Base-by-base conservation (phyloP, 208 protist genomes). In the Crithidia acanthocephali region DNA sequence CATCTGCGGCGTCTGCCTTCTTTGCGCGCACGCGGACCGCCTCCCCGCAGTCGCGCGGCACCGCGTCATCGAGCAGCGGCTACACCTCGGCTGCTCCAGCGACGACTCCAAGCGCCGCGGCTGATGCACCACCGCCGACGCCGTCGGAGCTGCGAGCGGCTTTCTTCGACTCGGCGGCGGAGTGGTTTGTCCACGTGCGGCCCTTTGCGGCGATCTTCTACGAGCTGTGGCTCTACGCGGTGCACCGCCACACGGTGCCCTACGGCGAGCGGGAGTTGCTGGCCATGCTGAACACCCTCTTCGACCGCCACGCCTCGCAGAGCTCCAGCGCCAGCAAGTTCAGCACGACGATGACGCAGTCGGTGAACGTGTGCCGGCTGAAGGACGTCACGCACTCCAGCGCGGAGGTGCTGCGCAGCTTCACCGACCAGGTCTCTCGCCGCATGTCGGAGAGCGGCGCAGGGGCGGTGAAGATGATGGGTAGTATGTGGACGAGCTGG, bases 121-220 rank as follows among this genome's bases (percentile, higher is more conserved):
- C 52, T 37, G 15, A 16, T 37, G 28, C 28, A 4, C 18, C 52
- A 8, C 35, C 62, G 16, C 57, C 53, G 11, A 64, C 66, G 13
- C 65, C 64, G 5, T 69, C 71, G 0, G 80, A 81, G 32, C 47
- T 75, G 9, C 64, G 79, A n/a, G 72, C 78, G n/a, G 70, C 50
- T 16, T 93, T 93, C 68, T 84, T 90, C 30, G 67, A 62, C 59
- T 84, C 86, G 4, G 84, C 83, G 20, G 83, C 87, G n/a, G 78
- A 85, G 51, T 91, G 86, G 80, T 91, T 92, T 74, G 65, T 93
- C 32, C 71, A 78, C 20, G 81, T 92, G 23, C 83, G 87, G 2
- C 84, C 80, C 5, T 83, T 91, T 60, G 83, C 84, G 0, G 59
- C 64, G 13, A 74, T 91, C 44, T 83, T 95, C 30, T 84, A 81